Base-by-base conservation (phyloP, 495 filamentous ascomycete species). In the Pseudevernia furfuracea region DNA sequence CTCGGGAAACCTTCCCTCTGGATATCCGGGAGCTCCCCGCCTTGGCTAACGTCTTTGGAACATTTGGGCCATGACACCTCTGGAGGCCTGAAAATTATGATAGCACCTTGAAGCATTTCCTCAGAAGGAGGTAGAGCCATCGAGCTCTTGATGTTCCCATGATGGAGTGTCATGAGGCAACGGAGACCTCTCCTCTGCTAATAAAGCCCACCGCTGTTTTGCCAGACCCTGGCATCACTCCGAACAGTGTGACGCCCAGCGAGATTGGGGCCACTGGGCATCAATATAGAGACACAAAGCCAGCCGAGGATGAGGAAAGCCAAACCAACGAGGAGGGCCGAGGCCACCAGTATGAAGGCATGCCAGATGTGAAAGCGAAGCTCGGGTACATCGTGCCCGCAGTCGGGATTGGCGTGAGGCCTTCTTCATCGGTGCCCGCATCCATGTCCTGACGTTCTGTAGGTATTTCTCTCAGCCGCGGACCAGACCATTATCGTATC, bases 401-500 rank as follows among this genome's bases (percentile, higher is more conserved):
- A 8, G 68, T 83, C 38, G 81, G 80, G 14, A 73, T 83, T 39
- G 81, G 81, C n/a, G 80, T 82, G 76, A 69, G 78, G n/a, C 36
- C 37, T 23, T 48, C 32, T 44, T 49, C 3, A 15, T 28, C 12
- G 21, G 23, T 36, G 8, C 19, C 23, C 3, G 15, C 3, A 15
- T 41, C 17, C 49, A 30, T 17, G 15, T n/a, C 3, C 53, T 64
- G 25, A 64, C 39, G 21, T 37, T 11, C n/a, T 58, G 9, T 67
- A 82, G 80, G 71, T 93, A 56, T 90, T 91, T 71, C 75, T 94
- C 4, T 80, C 84, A 5, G 87, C 89, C 1, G 83, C 88, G 57
- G 91, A 96, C 72, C 89, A 93, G 71, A 92, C 91, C 1, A 84
- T 96, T 55, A 87, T 92, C 52, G 85, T 93, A 61, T 84, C 85